phyloP scores from a whole-genome alignment of 139 green algal genomes.

The Chlamydomonas eustigma region DNA sequence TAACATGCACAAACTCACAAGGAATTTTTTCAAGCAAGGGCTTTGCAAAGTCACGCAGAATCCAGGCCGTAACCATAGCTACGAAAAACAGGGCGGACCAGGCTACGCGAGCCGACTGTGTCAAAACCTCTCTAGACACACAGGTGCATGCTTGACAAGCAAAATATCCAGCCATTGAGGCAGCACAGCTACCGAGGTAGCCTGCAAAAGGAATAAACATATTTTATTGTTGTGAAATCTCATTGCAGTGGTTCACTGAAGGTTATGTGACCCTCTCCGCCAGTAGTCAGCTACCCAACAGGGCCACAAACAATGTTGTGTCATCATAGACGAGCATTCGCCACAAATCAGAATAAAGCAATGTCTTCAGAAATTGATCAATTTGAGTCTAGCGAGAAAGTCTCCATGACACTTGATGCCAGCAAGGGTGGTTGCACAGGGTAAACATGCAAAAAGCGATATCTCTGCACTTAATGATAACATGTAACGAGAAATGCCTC shows the following conservation, averaged over 20 bases:
- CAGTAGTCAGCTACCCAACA: too few relatives aligned
- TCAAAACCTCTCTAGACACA: constrained; percentile 49
- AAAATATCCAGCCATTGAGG: constrained; percentile 43
- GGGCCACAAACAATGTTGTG: too few relatives aligned
- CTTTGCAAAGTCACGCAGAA: constrained; percentile 88
- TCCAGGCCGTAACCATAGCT: constrained; percentile 81
- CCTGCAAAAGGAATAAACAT: constrained; percentile 26
- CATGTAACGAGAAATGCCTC: neutral
- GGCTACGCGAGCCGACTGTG: constrained; percentile 57
- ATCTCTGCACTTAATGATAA: neutral
- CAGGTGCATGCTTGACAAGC: constrained; percentile 55
- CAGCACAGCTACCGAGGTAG: constrained; percentile 38
- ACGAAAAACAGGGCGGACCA: constrained; percentile 88
- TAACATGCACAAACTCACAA: constrained; percentile 49
- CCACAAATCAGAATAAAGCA: too few relatives aligned
- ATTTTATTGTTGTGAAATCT: neutral
- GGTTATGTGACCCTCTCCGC: too few relatives aligned
- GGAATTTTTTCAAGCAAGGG: constrained; percentile 91
- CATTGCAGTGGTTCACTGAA: neutral
- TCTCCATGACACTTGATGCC: neutral
- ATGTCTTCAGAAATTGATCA: too few relatives aligned
- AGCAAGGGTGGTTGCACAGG: constrained; percentile 4
- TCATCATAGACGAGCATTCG: too few relatives aligned
- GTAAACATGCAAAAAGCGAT: neutral
- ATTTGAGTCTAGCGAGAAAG: neutral